phyloP scores from a whole-genome alignment of 345 rosid genomes.

The Murraya paniculata region DNA sequence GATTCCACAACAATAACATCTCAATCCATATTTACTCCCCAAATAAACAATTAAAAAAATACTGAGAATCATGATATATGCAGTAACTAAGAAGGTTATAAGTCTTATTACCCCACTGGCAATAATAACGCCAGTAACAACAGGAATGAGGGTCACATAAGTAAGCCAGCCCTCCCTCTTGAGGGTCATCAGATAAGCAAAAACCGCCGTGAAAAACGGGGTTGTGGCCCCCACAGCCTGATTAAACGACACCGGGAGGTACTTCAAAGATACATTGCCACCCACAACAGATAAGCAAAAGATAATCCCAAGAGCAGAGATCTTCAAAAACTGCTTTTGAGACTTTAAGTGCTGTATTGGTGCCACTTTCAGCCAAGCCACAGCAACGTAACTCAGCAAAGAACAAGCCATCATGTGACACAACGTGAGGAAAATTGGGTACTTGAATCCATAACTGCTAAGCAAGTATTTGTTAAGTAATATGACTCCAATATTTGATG shows the following conservation, averaged over 20 bases:
- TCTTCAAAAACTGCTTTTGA: conserved; percentile 33
- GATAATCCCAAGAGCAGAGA: conserved; percentile 38
- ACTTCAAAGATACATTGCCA: conserved; percentile 43
- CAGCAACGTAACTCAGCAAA: conserved; percentile 25
- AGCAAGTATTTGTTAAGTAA: conserved; percentile 37
- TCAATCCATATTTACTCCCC: not conserved
- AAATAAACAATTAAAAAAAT: not conserved
- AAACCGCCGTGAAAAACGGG: conserved; percentile 45
- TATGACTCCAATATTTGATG: conserved; percentile 34
- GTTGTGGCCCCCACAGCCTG: conserved; percentile 55
- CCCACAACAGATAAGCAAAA: conserved; percentile 47
- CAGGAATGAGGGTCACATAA: conserved; percentile 40
- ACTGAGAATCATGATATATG: not conserved
- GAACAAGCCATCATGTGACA: conserved; percentile 42
- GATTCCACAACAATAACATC: not conserved
- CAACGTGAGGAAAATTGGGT: conserved; percentile 37
- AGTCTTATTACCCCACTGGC: conserved; percentile 43
- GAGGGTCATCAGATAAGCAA: conserved; percentile 35
- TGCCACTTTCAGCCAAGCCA: conserved; percentile 32
- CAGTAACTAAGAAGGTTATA: not conserved
- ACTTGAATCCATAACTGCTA: conserved; percentile 37
- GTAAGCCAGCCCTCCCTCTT: conserved; percentile 40
- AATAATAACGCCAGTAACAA: conserved; percentile 42
- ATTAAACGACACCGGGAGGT: conserved; percentile 50
- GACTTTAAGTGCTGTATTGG: conserved; percentile 33